phyloP scores from a whole-genome alignment of 140 eudicot genomes.

The Ambrosia hybrid region DNA sequence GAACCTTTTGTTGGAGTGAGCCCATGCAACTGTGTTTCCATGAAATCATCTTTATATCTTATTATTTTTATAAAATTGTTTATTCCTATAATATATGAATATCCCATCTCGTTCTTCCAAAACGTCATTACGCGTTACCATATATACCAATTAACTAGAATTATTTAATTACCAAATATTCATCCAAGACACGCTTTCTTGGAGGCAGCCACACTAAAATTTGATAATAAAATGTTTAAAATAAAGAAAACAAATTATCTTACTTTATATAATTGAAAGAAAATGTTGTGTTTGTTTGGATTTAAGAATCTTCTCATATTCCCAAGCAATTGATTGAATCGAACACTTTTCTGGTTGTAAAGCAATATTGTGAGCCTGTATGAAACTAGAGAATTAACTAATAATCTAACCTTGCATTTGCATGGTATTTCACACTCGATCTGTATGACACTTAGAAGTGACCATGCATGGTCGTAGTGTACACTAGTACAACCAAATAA shows the following conservation, averaged over 20 bases:
- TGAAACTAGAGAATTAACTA: conserved; percentile 21
- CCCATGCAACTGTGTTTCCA: conserved; percentile 36
- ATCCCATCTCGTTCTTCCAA: neutral
- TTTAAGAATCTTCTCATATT: conserved; percentile 17
- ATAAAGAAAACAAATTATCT: neutral
- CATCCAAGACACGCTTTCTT: conserved; percentile 40
- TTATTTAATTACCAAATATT: conserved; percentile 19
- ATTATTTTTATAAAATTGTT: neutral
- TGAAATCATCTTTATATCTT: conserved; percentile 18
- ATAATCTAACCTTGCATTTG: neutral
- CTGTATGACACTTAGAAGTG: no score
- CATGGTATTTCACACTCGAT: conserved; percentile 21
- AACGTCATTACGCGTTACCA: conserved; percentile 25
- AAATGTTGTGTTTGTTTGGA: conserved; percentile 23
- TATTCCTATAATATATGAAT: neutral
- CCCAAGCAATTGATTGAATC: conserved; percentile 11
- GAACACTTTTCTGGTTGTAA: conserved; percentile 25
- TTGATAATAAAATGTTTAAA: neutral
- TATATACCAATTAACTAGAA: conserved; percentile 4
- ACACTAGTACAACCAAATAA: no score
- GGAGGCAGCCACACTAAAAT: conserved; percentile 21
- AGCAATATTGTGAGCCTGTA: conserved; percentile 26
- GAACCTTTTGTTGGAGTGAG: conserved; percentile 22
- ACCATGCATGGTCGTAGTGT: neutral
- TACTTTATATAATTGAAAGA: neutral